These are phyloP conservation scores for Leccinum broughii DNA, from an alignment of 768 basidiomycete species.

Conservation along the genomic window DNA sequence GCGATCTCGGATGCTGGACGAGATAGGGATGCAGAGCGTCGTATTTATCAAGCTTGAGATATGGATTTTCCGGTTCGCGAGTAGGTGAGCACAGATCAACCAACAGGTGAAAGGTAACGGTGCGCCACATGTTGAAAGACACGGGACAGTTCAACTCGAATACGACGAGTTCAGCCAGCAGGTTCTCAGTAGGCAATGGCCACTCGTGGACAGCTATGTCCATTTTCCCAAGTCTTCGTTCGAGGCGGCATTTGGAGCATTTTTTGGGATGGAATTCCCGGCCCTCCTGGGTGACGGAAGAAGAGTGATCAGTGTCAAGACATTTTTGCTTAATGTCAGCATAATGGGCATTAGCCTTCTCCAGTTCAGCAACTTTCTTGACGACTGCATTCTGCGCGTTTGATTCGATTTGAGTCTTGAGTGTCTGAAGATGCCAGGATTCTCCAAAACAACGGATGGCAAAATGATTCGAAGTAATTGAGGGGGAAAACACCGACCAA, in stretches of 20 bases:
- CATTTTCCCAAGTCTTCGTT: slow-evolving; percentile 24
- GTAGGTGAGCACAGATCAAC: slow-evolving; percentile 35
- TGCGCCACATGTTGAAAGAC: slow-evolving; percentile 45
- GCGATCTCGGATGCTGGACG: slow-evolving; percentile 17
- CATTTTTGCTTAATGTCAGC: slow-evolving; percentile 16
- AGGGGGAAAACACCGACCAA: slow-evolving; percentile 39
- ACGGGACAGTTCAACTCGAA: slow-evolving; percentile 46
- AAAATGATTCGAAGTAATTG: slow-evolving; percentile 26
- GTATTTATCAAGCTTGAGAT: slow-evolving; percentile 19
- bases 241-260: slow-evolving; percentile 34
- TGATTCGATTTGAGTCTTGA: slow-evolving; percentile 34
- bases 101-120: slow-evolving; percentile 39
- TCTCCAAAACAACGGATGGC: slow-evolving; percentile 36
- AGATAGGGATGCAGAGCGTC: slow-evolving; percentile 12
- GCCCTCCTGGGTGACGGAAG: slow-evolving; percentile 2
- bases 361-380: slow-evolving; percentile 33
- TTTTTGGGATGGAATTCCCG: slow-evolving; percentile 5
- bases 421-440: slow-evolving; percentile 24
- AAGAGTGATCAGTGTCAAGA: not conserved
- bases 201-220: slow-evolving; percentile 45
- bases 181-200: slow-evolving; percentile 41
- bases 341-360: slow-evolving; percentile 24
- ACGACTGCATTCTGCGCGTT: slow-evolving; percentile 22
- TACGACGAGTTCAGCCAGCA: slow-evolving; percentile 32
- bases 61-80: slow-evolving; percentile 7